phyloP scores from a whole-genome alignment of 768 basidiomycete species.

The Daedaleopsis sinensis region DNA sequence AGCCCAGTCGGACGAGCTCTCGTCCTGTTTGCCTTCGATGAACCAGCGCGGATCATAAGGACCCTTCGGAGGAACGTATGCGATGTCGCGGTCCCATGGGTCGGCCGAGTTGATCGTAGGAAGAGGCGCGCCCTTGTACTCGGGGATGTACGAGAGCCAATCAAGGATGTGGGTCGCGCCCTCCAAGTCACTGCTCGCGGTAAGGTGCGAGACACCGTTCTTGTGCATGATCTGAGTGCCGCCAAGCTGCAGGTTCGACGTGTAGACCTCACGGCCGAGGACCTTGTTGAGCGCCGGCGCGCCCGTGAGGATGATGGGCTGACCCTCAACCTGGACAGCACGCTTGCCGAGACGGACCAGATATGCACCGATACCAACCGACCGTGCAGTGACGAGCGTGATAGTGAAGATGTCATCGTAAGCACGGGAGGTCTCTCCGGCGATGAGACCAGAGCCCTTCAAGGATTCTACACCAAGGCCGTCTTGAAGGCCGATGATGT shows the following conservation, averaged over 20 bases:
- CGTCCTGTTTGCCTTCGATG: conserved; percentile 92
- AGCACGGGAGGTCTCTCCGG: conserved; percentile 96
- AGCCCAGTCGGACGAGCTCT: conserved; percentile 72
- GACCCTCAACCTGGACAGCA: conserved; percentile 98
- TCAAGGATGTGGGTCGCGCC: conserved; percentile 92
- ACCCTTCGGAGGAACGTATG: conserved; percentile 88
- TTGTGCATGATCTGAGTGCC: conserved; percentile 99
- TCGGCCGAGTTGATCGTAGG: conserved; percentile 78
- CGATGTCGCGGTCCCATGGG: conserved; percentile 91
- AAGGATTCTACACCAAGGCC: conserved; percentile 96
- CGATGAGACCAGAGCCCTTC: conserved; percentile 96
- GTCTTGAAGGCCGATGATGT: conserved; percentile 96
- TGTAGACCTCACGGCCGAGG: conserved; percentile 97
- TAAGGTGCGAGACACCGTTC: conserved; percentile 98
- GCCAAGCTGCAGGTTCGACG: conserved; percentile 96
- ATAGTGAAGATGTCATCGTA: conserved; percentile 99
- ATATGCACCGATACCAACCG: conserved; percentile 99
- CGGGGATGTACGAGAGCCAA: conserved; percentile 95
- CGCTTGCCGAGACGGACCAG: conserved; percentile 97
- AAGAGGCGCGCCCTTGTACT: conserved; percentile 74
- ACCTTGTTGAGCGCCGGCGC: conserved; percentile 98
- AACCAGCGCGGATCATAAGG: conserved; percentile 98
- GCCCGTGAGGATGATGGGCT: conserved; percentile 98
- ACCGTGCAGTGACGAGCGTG: conserved; percentile 97
- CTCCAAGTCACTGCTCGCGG: conserved; percentile 92